These are phyloP conservation scores for Pseudogymnoascus sp. DNA, from an alignment of 2,329 filamentous ascomycete species.

Conservation along the genomic window DNA sequence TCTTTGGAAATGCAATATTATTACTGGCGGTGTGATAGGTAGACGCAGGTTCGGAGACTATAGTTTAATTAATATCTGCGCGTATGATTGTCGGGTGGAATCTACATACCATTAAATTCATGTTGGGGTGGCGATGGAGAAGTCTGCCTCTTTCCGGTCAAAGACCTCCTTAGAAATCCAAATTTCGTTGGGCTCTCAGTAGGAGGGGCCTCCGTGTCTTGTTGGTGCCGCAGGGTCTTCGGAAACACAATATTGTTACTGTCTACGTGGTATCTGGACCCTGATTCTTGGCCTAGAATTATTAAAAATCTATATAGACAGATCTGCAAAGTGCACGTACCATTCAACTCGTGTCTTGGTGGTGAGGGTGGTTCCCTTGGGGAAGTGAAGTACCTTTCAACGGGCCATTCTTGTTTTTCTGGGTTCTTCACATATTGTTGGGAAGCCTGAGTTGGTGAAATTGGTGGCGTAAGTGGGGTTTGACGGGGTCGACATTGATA, in stretches of 20 bases:
- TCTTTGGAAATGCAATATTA: background rate
- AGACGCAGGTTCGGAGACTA: background rate
- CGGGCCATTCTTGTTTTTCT: background rate
- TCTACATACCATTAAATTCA: background rate
- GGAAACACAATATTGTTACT: conserved; percentile 2
- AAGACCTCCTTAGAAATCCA: background rate
- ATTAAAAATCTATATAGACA: background rate
- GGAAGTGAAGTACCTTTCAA: conserved; percentile 1
- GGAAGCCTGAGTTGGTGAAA: conserved; percentile 3
- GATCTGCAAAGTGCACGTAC: background rate
- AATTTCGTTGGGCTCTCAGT: background rate
- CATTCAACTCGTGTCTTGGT: background rate
- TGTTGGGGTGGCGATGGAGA: background rate
- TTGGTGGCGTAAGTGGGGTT: conserved; percentile 7
- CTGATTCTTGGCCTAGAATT: background rate
- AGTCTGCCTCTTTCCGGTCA: background rate
- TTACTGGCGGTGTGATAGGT: background rate
- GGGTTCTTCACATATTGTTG: background rate
- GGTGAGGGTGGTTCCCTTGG: background rate
- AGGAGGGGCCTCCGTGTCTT: background rate
- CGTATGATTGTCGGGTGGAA: background rate
- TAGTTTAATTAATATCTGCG: background rate
- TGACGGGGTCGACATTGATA: background rate
- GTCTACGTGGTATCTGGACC: background rate
- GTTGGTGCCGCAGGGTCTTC: background rate